Conservation (phyloP, 768 basidiomycete genomes). For the Suillus occidentalis region DNA sequence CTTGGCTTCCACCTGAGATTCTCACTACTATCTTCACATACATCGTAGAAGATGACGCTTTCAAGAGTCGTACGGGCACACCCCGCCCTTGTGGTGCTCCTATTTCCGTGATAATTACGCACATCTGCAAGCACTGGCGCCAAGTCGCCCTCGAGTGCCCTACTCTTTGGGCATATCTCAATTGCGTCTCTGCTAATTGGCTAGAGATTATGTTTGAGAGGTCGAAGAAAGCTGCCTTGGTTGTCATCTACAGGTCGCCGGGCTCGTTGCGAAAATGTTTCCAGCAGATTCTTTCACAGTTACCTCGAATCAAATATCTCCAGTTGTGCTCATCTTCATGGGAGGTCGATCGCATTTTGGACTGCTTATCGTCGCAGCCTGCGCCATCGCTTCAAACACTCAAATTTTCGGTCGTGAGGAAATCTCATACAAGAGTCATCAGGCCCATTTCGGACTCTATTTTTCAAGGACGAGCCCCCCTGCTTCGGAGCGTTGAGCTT, state of each 20-base stretch:
- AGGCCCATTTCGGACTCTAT: conserved; percentile 27
- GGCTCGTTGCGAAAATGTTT: neutral
- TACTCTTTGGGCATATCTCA: conserved; percentile 53
- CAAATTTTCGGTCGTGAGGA: conserved; percentile 20
- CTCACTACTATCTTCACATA: conserved; percentile 21
- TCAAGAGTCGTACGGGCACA: neutral
- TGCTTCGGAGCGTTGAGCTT: conserved; percentile 38
- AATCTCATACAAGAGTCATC: conserved; percentile 15
- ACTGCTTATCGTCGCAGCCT: conserved; percentile 17
- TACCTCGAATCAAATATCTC: conserved; percentile 35
- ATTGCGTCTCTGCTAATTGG: conserved; percentile 35
- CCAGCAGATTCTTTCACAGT: conserved; percentile 28
- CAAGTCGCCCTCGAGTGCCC: conserved; percentile 50
- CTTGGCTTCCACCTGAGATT: conserved; percentile 23
- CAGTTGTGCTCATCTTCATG: conserved; percentile 23
- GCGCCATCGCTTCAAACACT: conserved; percentile 38
- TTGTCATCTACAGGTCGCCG: conserved; percentile 30
- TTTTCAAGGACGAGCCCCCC: conserved; percentile 33
- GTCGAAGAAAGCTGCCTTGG: conserved; percentile 40
- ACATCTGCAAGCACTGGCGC: conserved; percentile 64
- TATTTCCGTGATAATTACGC: conserved; percentile 49
- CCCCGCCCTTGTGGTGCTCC: conserved; percentile 7
- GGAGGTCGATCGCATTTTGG: conserved; percentile 22
- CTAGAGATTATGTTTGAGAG: conserved; percentile 44
- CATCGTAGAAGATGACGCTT: neutral